A percentile compares a stretch with the other conserved stretches of the same genome.
phyloP scores from a whole-genome alignment of 176 grass and related monocot genomes.

The Guadua angustifolia region DNA sequence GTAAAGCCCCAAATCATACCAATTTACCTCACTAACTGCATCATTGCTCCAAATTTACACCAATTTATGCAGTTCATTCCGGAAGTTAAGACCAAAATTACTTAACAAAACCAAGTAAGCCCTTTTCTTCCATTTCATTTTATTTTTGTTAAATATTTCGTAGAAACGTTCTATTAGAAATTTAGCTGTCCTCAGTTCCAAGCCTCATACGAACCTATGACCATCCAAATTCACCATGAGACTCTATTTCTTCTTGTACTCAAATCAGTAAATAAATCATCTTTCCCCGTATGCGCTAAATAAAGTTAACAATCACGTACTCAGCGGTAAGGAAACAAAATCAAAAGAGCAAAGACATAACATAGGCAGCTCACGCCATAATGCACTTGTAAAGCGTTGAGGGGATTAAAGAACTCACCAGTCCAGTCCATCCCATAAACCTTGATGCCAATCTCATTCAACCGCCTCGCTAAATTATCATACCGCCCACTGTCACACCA shows the following conservation, averaged over 20 bases:
- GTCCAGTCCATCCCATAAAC: conserved; percentile 96
- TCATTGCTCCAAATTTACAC: neutral
- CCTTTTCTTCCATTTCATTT: neutral
- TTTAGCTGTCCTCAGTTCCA: neutral
- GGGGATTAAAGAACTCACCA: conserved; percentile 50
- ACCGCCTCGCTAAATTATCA: conserved; percentile 73
- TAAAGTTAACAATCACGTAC: conserved; percentile 11
- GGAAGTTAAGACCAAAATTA: neutral
- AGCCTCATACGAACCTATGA: neutral
- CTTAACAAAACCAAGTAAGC: neutral
- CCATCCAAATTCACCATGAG: neutral
- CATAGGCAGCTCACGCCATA: neutral
- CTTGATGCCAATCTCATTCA: conserved; percentile 83
- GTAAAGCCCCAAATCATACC: neutral
- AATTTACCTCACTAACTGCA: neutral
- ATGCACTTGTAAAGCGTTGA: neutral
- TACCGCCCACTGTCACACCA: conserved; percentile 73
- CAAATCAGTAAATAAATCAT: neutral
- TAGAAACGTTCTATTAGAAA: neutral
- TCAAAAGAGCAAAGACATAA: neutral
- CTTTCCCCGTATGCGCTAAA: neutral
- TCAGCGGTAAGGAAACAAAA: neutral
- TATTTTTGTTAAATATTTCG: neutral
- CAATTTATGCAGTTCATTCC: neutral
- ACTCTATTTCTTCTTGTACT: neutral